A percentile compares a stretch with the other conserved stretches of the same genome.
Conservation (phyloP, 2,329 filamentous ascomycete genomes). For the Clarireedia sp. region DNA sequence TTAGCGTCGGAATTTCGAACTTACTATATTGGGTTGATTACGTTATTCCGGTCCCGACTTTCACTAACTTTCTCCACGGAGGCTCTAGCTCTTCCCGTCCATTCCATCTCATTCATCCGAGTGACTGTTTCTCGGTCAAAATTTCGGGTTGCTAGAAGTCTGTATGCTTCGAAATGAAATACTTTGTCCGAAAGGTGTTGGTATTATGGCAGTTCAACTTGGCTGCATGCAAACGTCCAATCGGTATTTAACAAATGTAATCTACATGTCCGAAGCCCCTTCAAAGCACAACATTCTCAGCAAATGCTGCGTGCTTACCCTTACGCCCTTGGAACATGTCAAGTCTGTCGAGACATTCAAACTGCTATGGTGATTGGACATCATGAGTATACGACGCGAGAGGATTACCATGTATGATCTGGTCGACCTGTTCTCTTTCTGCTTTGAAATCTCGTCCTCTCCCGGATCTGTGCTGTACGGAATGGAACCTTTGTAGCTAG, state of each 20-base stretch:
- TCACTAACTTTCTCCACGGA: not conserved
- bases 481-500: not conserved
- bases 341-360: not conserved
- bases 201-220: too few relatives aligned
- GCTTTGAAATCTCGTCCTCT: conserved; percentile 1
- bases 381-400: not conserved
- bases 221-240: not conserved
- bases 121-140: too few relatives aligned
- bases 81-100: not conserved
- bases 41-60: not conserved
- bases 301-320: not conserved
- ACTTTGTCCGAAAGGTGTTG: too few relatives aligned
- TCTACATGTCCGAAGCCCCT: conserved; percentile 7
- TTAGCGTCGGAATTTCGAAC: not conserved
- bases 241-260: not conserved
- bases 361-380: not conserved
- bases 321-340: not conserved
- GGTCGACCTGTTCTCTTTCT: not conserved
- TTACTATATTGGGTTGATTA: not conserved
- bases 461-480: not conserved
- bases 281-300: not conserved
- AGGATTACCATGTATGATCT: not conserved
- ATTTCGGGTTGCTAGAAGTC: too few relatives aligned
- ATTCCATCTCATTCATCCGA: too few relatives aligned
- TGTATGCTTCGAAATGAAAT: too few relatives aligned